These are phyloP conservation scores for Zygnema circumcarinatum DNA, from an alignment of 139 green algal genomes.

Conservation along the genomic window DNA sequence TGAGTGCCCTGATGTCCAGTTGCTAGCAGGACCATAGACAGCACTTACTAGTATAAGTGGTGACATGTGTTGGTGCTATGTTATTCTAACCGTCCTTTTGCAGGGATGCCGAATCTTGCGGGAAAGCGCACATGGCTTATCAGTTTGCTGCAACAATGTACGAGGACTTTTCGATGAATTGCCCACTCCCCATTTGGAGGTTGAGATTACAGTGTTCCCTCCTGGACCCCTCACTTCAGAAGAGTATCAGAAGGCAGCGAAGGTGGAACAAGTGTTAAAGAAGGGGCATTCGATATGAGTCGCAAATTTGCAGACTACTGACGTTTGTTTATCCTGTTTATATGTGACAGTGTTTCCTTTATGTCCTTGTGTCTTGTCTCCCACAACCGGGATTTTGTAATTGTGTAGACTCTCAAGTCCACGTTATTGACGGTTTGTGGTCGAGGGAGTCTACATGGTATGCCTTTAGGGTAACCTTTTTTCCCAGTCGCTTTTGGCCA, in stretches of 20 bases:
- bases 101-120: slow-evolving; percentile 39
- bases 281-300: slow-evolving; percentile 48
- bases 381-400: background rate
- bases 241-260: slow-evolving; percentile 58
- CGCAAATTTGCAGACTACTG: background rate
- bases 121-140: slow-evolving; percentile 27
- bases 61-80: too few relatives aligned
- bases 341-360: background rate
- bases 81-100: too few relatives aligned
- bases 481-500: too few relatives aligned
- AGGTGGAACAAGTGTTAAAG: slow-evolving; percentile 52
- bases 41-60: too few relatives aligned
- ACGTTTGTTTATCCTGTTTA: background rate
- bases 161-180: slow-evolving; percentile 52
- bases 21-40: too few relatives aligned
- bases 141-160: slow-evolving; percentile 56
- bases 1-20: too few relatives aligned
- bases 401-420: too few relatives aligned
- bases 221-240: slow-evolving; percentile 26
- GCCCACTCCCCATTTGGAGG: slow-evolving; percentile 46
- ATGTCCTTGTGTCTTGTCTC: background rate
- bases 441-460: too few relatives aligned
- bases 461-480: too few relatives aligned
- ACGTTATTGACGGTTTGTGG: too few relatives aligned
- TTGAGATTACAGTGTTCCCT: slow-evolving; percentile 58